phyloP scores from a whole-genome alignment of 2,329 filamentous ascomycete species.

The Karstenula rhodostoma region DNA sequence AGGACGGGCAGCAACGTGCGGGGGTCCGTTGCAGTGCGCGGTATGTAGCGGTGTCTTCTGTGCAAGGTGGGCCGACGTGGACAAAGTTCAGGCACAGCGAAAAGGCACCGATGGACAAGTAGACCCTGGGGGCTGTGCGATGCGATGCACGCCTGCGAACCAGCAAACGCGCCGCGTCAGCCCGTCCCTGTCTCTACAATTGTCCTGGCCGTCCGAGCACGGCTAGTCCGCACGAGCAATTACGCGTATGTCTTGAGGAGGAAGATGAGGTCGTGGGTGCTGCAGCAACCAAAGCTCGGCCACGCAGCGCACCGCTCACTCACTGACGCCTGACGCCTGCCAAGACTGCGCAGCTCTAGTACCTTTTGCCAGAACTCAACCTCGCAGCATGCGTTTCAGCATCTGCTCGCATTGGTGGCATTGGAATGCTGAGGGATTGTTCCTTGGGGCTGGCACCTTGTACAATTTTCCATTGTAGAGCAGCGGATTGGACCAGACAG shows the following conservation, averaged over 20 bases:
- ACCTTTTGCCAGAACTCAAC: conserved; percentile 20
- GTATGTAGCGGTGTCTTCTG: neutral
- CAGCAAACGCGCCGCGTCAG: conserved; percentile 2
- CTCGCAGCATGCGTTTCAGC: conserved; percentile 12
- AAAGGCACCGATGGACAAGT: conserved; percentile 11
- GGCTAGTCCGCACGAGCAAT: neutral
- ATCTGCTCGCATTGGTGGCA: neutral
- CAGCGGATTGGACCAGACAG: neutral
- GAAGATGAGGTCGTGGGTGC: neutral
- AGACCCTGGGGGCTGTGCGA: conserved; percentile 18
- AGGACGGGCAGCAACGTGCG: conserved; percentile 1
- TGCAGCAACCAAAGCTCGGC: neutral
- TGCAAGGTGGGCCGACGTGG: neutral
- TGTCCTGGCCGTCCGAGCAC: neutral
- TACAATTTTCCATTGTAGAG: neutral
- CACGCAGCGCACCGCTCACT: neutral
- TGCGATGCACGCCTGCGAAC: conserved; percentile 11
- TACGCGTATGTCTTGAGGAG: neutral
- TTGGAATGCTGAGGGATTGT: neutral
- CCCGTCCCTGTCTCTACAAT: neutral
- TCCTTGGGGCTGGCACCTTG: neutral
- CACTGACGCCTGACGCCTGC: conserved; percentile 8
- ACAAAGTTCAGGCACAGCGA: conserved; percentile 1
- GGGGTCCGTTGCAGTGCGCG: conserved; percentile 5
- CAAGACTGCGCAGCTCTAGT: conserved; percentile 13